Evolutionary conservation across 148 eudicot genomes (phyloP).

Genomic region (Diospyros kaki): DNA sequence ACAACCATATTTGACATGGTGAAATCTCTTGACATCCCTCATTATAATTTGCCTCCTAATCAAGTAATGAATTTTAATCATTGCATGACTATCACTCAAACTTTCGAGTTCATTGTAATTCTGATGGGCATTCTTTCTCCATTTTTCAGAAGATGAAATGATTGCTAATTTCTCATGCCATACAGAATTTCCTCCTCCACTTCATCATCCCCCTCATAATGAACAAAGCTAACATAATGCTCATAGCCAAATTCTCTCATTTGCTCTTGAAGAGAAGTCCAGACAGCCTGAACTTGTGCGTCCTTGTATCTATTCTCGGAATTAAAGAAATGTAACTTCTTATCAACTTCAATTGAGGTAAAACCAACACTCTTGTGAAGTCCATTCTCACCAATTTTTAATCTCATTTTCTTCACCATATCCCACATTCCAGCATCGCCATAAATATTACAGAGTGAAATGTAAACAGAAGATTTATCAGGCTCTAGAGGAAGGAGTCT

Average conservation of each 20-base stretch:
- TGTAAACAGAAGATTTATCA: slow-evolving; percentile 13
- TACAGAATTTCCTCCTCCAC: background rate
- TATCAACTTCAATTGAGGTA: slow-evolving; percentile 14
- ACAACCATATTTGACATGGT: background rate
- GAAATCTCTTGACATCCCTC: background rate
- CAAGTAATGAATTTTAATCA: background rate
- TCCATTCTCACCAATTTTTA: slow-evolving; percentile 17
- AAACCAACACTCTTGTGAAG: slow-evolving; percentile 13
- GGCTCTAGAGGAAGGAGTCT: slow-evolving; percentile 14
- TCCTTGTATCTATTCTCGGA: background rate
- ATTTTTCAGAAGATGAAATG: background rate
- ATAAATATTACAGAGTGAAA: slow-evolving; percentile 8
- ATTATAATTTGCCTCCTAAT: background rate
- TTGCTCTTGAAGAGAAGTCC: slow-evolving; percentile 8
- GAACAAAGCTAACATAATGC: background rate
- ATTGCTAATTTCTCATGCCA: background rate
- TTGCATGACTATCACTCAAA: background rate
- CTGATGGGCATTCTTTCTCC: background rate
- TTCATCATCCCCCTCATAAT: background rate
- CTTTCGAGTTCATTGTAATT: background rate
- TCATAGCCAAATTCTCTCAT: slow-evolving; percentile 8
- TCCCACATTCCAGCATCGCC: slow-evolving; percentile 17
- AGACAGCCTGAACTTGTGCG: slow-evolving; percentile 3
- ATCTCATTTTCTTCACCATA: slow-evolving; percentile 3
- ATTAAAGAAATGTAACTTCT: slow-evolving; percentile 2